phyloP scores from a whole-genome alignment of 129 eudicot species.

The Flaveria bidentis region DNA sequence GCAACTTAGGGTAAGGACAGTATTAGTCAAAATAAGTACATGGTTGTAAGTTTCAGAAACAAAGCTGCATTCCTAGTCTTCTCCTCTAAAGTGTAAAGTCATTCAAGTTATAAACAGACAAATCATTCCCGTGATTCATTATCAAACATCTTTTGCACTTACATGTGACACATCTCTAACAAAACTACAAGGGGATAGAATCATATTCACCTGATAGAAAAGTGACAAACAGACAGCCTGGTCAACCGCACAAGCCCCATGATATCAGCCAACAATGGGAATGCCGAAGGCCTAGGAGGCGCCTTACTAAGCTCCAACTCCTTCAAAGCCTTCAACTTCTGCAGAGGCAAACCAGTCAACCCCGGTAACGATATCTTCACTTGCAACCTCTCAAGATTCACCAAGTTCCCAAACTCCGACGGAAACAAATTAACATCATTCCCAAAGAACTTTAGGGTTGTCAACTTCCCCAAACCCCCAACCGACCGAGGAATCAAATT shows the following conservation, averaged over 20 bases:
- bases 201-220: conserved; percentile 61
- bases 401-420: conserved; percentile 59
- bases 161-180: neutral
- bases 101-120: conserved; percentile 19
- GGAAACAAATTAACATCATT: conserved; percentile 83
- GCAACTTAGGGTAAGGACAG: neutral
- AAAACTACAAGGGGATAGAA: neutral
- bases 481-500: conserved; percentile 75
- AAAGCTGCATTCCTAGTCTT: conserved; percentile 1
- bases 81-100: conserved; percentile 5
- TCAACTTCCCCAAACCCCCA: conserved; percentile 57
- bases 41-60: conserved; percentile 5
- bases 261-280: conserved; percentile 68
- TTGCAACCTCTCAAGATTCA: conserved; percentile 64
- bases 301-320: conserved; percentile 79
- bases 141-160: neutral
- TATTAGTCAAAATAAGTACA: neutral
- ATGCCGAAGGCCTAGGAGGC: conserved; percentile 68
- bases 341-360: conserved; percentile 55
- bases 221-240: conserved; percentile 80
- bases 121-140: neutral
- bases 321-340: conserved; percentile 68
- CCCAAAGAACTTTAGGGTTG: conserved; percentile 69
- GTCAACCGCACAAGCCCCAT: conserved; percentile 70
- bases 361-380: conserved; percentile 63